phyloP scores from a whole-genome alignment of 108 stramenopile species.

The Pseudonitzschia multistriata region DNA sequence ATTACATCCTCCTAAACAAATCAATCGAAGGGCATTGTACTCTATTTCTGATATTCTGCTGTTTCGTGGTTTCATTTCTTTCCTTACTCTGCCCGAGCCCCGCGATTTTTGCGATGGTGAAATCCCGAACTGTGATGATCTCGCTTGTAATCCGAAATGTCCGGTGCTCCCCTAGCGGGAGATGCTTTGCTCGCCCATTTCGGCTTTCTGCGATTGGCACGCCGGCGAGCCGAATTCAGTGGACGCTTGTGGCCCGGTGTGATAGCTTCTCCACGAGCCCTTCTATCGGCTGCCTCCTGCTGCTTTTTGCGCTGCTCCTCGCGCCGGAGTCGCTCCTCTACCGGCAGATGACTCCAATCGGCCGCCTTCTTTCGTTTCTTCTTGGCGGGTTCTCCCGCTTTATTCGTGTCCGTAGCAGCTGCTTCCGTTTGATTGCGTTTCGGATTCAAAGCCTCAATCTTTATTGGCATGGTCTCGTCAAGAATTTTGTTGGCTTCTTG shows the following conservation, averaged over 20 bases:
- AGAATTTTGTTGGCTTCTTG: constrained; percentile 32
- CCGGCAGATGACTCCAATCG: constrained; percentile 46
- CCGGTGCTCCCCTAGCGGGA: neutral
- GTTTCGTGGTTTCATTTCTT: neutral
- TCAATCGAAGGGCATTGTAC: too few relatives aligned
- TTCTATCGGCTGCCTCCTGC: constrained; percentile 70
- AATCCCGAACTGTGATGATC: constrained; percentile 35
- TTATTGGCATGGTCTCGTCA: constrained; percentile 17
- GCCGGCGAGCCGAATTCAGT: constrained; percentile 79
- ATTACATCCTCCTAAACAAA: too few relatives aligned
- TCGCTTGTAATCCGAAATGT: constrained; percentile 7
- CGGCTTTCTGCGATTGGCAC: constrained; percentile 85
- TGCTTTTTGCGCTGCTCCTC: constrained; percentile 67
- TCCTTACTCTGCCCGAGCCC: neutral
- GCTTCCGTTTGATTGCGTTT: too few relatives aligned
- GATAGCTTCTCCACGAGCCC: constrained; percentile 35
- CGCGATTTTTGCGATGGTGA: constrained; percentile 17
- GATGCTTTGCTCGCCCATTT: constrained; percentile 39
- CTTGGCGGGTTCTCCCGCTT: constrained; percentile 3
- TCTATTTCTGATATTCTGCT: too few relatives aligned
- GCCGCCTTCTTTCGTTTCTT: constrained; percentile 35
- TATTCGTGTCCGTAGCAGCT: neutral
- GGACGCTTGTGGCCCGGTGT: constrained; percentile 55
- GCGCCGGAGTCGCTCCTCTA: constrained; percentile 75
- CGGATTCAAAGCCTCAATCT: constrained; percentile 14